Conservation (phyloP, 805 yeast species). For the Kuraishia ogatae region DNA sequence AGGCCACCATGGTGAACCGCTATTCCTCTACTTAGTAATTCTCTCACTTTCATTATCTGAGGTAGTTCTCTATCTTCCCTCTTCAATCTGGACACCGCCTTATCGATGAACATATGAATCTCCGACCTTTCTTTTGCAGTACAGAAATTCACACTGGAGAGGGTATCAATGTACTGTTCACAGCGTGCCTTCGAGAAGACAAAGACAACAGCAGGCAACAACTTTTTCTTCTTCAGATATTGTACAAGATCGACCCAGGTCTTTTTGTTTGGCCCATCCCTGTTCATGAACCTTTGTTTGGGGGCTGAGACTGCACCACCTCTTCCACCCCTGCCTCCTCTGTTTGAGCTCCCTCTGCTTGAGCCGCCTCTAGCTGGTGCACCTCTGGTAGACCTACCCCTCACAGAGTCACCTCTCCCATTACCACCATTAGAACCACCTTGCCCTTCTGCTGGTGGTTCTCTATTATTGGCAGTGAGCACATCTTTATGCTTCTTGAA, state of each 20-base stretch:
- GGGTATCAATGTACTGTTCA: conserved; percentile 83
- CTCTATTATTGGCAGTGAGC: conserved; percentile 35
- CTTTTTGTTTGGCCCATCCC: conserved; percentile 69
- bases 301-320: conserved; percentile 10
- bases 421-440: conserved; percentile 25
- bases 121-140: conserved; percentile 82
- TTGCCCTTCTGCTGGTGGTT: conserved; percentile 27
- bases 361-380: conserved; percentile 12
- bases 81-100: conserved; percentile 78
- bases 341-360: conserved; percentile 7
- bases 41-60: conserved; percentile 77
- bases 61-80: conserved; percentile 86
- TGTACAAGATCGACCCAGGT: conserved; percentile 74
- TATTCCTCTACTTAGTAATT: conserved; percentile 80
- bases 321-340: conserved; percentile 20
- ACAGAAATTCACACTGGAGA: conserved; percentile 70
- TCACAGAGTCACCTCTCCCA: conserved; percentile 19
- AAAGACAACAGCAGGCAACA: conserved; percentile 89
- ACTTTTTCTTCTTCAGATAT: conserved; percentile 50
- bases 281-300: conserved; percentile 27
- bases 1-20: conserved; percentile 96
- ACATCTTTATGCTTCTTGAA: conserved; percentile 52
- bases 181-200: conserved; percentile 92
- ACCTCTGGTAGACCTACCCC: conserved; percentile 15
- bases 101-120: conserved; percentile 87